Percentiles rank a stretch among this genome's conserved stretches.
Evolutionary conservation across 768 basidiomycete genomes (phyloP).

Genomic region (Trametes cinnabarina): DNA sequence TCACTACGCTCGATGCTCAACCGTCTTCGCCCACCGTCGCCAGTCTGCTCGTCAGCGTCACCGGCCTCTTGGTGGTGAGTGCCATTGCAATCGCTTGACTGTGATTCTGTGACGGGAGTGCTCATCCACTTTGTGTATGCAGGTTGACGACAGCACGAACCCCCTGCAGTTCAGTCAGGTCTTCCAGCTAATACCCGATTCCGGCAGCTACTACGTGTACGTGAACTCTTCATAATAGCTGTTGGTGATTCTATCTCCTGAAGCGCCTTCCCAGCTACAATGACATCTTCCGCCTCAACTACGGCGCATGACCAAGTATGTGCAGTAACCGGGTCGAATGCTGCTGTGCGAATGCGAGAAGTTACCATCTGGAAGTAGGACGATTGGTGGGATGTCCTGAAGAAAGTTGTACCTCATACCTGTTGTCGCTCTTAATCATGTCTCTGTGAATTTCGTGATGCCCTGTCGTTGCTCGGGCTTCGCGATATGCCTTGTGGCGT

Average conservation of each 20-base stretch:
- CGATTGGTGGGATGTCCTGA: conserved; percentile 3
- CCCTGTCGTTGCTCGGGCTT: too few relatives aligned
- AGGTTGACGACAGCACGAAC: conserved; percentile 81
- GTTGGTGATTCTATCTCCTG: neutral
- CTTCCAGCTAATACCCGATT: conserved; percentile 87
- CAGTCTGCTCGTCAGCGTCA: conserved; percentile 79
- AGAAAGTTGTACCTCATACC: conserved; percentile 23
- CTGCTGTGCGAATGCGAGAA: neutral
- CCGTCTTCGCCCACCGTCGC: conserved; percentile 62
- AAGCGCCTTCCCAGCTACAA: conserved; percentile 53
- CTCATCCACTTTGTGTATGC: neutral
- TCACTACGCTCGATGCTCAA: conserved; percentile 85
- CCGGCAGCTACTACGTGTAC: conserved; percentile 78
- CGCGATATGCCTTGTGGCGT: too few relatives aligned
- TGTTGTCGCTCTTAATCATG: conserved; percentile 16
- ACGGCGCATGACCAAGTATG: conserved; percentile 41
- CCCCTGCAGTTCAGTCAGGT: conserved; percentile 90
- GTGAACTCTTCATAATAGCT: conserved; percentile 33
- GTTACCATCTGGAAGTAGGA: conserved; percentile 12
- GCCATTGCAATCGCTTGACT: neutral
- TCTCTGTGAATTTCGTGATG: neutral
- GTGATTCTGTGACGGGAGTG: neutral
- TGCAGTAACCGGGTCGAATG: neutral
- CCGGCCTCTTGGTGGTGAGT: conserved; percentile 76
- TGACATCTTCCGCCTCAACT: conserved; percentile 91